These are phyloP conservation scores for Geranium incanum DNA, from an alignment of 441 rosid species.

Conservation along the genomic window DNA sequence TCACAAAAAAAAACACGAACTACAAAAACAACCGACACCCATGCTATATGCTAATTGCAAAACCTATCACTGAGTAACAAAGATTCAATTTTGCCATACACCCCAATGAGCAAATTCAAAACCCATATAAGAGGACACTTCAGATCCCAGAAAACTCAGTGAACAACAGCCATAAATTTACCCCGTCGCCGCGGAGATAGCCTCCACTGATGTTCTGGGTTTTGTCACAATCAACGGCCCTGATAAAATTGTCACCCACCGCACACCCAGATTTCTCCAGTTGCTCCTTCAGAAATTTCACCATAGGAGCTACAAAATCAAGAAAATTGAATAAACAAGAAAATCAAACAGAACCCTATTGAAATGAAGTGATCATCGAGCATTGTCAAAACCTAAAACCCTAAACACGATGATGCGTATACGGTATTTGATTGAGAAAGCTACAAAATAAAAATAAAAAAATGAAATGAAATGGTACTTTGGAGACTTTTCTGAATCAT, in stretches of 20 bases:
- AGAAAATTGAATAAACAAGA: neutral
- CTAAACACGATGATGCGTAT: slow-evolving; percentile 3
- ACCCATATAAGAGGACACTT: neutral
- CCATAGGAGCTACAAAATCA: slow-evolving; percentile 55
- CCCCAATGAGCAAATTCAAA: neutral
- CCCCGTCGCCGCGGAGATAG: slow-evolving; percentile 59
- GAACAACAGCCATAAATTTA: slow-evolving; percentile 17
- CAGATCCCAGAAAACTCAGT: neutral
- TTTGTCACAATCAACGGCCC: slow-evolving; percentile 50
- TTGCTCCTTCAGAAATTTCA: slow-evolving; percentile 72
- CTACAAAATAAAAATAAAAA: neutral
- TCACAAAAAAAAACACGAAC: neutral
- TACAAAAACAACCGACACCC: neutral
- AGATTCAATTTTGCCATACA: no score
- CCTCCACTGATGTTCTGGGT: slow-evolving; percentile 42
- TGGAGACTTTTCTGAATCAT: slow-evolving; percentile 48
- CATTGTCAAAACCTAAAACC: neutral
- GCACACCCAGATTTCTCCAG: slow-evolving; percentile 78
- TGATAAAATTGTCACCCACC: slow-evolving; percentile 59
- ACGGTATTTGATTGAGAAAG: no score
- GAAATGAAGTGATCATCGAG: neutral
- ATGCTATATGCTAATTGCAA: neutral
- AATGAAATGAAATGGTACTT: slow-evolving; percentile 27
- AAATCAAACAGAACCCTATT: neutral
- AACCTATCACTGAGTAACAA: neutral